A percentile compares a stretch with the other conserved stretches of the same genome.
phyloP scores from a whole-genome alignment of 2,329 filamentous ascomycete species.

The Talaromyces sp. region DNA sequence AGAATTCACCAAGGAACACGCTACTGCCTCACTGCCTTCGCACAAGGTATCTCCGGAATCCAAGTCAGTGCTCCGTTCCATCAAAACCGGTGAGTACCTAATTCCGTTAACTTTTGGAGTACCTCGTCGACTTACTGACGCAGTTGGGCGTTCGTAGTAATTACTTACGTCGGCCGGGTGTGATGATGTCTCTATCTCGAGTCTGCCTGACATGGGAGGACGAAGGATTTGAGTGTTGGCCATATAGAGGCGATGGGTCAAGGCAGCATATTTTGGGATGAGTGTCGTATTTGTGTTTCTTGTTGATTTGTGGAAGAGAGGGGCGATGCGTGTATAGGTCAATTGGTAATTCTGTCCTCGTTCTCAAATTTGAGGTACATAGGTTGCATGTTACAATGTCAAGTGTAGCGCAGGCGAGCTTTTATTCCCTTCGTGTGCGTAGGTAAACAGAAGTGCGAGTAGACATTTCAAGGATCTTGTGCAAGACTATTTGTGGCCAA shows the following conservation, averaged over 20 bases:
- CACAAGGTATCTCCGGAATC: background rate
- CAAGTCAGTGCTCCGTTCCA: background rate
- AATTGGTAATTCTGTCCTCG: too few relatives aligned
- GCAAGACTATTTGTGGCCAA: background rate
- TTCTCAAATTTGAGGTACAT: background rate
- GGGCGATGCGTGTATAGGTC: background rate
- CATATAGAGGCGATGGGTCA: background rate
- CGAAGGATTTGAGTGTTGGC: background rate
- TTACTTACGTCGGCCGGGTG: background rate
- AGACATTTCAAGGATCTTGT: too few relatives aligned
- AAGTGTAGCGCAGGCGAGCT: too few relatives aligned
- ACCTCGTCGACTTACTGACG: too few relatives aligned
- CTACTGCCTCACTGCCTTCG: background rate
- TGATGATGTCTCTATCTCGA: background rate
- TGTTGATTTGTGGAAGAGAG: background rate
- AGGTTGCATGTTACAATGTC: background rate
- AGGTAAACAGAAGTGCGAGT: too few relatives aligned
- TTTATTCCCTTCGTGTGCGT: too few relatives aligned
- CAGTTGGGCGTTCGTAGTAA: background rate
- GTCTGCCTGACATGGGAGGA: background rate
- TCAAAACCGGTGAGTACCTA: background rate
- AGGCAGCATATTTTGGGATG: background rate
- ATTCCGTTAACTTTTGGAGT: background rate
- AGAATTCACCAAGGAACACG: background rate
- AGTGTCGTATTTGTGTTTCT: background rate